Evolutionary conservation across 2,329 filamentous ascomycete species (phyloP).

Genomic region (Plenodomus tracheiphilus): DNA sequence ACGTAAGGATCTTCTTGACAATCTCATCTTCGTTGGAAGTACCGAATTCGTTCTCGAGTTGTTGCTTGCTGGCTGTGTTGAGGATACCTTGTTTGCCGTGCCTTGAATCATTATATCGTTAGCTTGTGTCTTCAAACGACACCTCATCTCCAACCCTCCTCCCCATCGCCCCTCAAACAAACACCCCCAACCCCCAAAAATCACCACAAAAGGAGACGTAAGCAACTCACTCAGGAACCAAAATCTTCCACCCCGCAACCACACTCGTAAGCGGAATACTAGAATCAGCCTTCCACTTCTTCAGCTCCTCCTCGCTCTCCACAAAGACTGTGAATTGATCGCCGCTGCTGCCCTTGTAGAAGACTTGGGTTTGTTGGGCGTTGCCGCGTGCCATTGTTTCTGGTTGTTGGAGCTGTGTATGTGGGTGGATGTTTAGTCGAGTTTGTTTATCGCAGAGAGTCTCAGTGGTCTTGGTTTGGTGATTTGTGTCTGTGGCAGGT

Average conservation of each 20-base stretch:
- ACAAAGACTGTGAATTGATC: constrained; percentile 72
- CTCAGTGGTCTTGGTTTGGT: not conserved
- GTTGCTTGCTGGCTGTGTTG: constrained; percentile 73
- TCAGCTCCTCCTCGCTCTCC: constrained; percentile 63
- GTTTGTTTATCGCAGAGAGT: no score
- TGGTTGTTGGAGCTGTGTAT: constrained; percentile 7
- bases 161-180: no score
- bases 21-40: constrained; percentile 78
- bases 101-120: constrained; percentile 50
- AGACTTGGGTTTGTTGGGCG: constrained; percentile 71
- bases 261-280: constrained; percentile 81
- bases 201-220: no score
- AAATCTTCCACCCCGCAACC: constrained; percentile 85
- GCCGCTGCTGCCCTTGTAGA: constrained; percentile 72
- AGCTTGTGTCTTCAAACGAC: constrained; percentile 3
- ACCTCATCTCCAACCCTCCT: constrained; percentile 1
- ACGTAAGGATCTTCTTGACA: constrained; percentile 78
- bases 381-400: constrained; percentile 49
- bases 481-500: constrained; percentile 1
- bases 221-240: constrained; percentile 76
- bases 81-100: constrained; percentile 83
- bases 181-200: no score
- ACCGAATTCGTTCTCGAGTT: constrained; percentile 85
- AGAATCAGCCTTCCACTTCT: constrained; percentile 83
- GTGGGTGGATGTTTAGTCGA: not conserved